phyloP scores from a whole-genome alignment of 1,139 yeast species.

The Kodamaea suecica region DNA sequence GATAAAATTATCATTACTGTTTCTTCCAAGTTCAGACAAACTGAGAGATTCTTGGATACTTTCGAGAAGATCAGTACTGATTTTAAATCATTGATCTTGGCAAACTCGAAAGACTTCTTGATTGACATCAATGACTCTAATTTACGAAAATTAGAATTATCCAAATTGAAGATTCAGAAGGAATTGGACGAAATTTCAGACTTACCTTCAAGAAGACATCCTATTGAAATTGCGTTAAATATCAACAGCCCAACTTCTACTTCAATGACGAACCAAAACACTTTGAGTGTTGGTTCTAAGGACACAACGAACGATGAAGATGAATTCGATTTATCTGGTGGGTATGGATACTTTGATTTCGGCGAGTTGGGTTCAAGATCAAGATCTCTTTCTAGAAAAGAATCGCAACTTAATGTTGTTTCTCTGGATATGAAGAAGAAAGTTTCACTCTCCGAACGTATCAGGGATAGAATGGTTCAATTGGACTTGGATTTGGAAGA shows the following conservation, averaged over 20 bases:
- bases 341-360: conserved; percentile 74
- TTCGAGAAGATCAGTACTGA: conserved; percentile 58
- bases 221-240: conserved; percentile 29
- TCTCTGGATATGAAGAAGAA: conserved; percentile 27
- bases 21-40: conserved; percentile 73
- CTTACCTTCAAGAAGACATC: conserved; percentile 34
- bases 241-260: conserved; percentile 6
- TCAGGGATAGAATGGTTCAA: conserved; percentile 29
- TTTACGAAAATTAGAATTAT: conserved; percentile 33
- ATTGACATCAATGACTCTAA: conserved; percentile 35
- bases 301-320: conserved; percentile 11
- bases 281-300: conserved; percentile 9
- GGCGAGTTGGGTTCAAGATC: conserved; percentile 48
- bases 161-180: conserved; percentile 33
- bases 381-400: conserved; percentile 29
- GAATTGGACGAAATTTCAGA: conserved; percentile 32
- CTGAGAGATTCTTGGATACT: conserved; percentile 63
- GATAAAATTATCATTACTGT: conserved; percentile 59
- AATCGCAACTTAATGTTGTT: conserved; percentile 26
- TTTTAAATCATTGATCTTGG: conserved; percentile 45
- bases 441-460: conserved; percentile 31
- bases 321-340: conserved; percentile 51
- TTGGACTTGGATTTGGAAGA: conserved; percentile 1
- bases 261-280: conserved; percentile 23
- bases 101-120: conserved; percentile 30